Percentiles rank a stretch among this genome's conserved stretches.
Evolutionary conservation across 306 rosid species (phyloP).

Genomic region (Medicago lupulina): DNA sequence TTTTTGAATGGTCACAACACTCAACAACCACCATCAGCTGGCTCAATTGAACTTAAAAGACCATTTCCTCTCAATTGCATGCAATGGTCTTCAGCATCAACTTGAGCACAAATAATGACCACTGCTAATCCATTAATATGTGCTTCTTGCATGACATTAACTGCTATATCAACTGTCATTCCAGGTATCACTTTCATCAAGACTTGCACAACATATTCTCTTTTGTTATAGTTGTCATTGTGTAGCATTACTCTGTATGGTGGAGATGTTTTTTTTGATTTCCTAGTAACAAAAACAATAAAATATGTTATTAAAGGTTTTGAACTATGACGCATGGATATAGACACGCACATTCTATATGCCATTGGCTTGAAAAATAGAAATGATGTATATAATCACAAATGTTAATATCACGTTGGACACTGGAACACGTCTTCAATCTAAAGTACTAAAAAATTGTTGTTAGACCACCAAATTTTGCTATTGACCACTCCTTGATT

Average conservation of each 20-base stretch:
- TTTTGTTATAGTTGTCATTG: constrained; percentile 82
- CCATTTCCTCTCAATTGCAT: constrained; percentile 94
- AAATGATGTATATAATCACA: too few relatives aligned
- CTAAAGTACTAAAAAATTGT: too few relatives aligned
- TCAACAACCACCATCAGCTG: constrained; percentile 82
- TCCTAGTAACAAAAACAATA: constrained; percentile 52
- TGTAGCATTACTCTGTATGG: constrained; percentile 89
- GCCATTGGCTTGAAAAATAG: neutral
- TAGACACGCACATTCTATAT: neutral
- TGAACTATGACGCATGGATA: neutral
- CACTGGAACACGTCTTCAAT: neutral
- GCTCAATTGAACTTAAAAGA: constrained; percentile 86
- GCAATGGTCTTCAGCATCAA: constrained; percentile 95
- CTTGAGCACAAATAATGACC: constrained; percentile 84
- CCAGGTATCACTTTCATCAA: constrained; percentile 95
- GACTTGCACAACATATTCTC: constrained; percentile 95
- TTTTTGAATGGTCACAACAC: neutral
- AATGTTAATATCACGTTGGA: neutral
- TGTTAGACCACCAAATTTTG: too few relatives aligned
- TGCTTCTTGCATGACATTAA: constrained; percentile 95
- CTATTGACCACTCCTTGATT: too few relatives aligned
- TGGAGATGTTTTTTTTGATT: constrained; percentile 73
- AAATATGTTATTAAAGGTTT: constrained; percentile 12
- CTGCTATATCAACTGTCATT: constrained; percentile 90
- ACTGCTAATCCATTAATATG: constrained; percentile 84